phyloP scores from a whole-genome alignment of 1,284 basidiomycete genomes.

The Thelephora terrestris region DNA sequence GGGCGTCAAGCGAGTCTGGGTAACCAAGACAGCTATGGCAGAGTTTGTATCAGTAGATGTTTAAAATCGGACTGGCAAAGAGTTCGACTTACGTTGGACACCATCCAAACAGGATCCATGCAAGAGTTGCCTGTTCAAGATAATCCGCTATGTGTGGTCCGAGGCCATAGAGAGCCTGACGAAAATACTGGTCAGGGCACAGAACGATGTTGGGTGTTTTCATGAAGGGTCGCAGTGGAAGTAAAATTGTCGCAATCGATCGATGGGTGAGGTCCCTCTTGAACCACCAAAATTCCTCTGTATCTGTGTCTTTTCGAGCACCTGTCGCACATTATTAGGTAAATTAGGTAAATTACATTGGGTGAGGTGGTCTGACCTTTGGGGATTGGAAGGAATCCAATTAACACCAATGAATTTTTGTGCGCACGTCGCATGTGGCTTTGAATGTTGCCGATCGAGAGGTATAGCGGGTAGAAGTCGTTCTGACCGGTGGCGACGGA shows the following conservation, averaged over 20 bases:
- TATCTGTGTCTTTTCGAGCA: not conserved
- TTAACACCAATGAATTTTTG: constrained; percentile 11
- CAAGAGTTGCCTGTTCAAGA: constrained; percentile 12
- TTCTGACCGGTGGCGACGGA: constrained; percentile 19
- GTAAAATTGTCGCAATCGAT: constrained; percentile 9
- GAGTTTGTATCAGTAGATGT: too few relatives aligned
- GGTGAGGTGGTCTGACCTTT: constrained; percentile 11
- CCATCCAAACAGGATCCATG: constrained; percentile 12
- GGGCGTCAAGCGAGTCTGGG: too few relatives aligned
- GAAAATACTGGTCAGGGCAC: constrained; percentile 17
- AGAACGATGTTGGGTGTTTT: constrained; percentile 11
- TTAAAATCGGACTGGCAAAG: too few relatives aligned
- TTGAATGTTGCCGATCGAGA: constrained; percentile 14
- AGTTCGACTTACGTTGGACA: constrained; percentile 13
- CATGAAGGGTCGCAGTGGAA: constrained; percentile 12
- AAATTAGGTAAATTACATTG: not conserved
- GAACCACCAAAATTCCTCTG: constrained; percentile 10
- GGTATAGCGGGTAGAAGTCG: constrained; percentile 16
- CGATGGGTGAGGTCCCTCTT: constrained; percentile 11
- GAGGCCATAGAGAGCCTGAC: too few relatives aligned
- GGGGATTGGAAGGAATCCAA: constrained; percentile 19
- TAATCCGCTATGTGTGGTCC: constrained; percentile 20
- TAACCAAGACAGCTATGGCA: too few relatives aligned
- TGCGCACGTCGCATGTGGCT: constrained; percentile 17
- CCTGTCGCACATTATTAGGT: not conserved